Conservation (phyloP, 2,329 filamentous ascomycete species). For the Cercospora zeae-maydis region DNA sequence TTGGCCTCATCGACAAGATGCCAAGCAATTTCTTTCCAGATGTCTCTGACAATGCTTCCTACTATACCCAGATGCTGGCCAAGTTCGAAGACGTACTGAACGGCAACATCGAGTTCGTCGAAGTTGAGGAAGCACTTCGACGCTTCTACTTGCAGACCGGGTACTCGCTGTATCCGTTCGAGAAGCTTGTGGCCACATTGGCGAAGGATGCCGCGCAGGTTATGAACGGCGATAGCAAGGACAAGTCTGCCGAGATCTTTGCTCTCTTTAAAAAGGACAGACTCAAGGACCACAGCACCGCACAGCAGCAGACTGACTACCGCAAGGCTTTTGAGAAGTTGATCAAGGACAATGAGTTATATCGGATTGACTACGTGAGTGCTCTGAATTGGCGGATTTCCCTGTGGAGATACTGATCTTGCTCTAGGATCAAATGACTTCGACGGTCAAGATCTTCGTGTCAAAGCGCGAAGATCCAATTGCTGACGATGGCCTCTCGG, state of each 20-base stretch:
- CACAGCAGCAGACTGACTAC: constrained; percentile 83
- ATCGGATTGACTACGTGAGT: constrained; percentile 86
- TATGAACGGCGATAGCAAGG: constrained; percentile 80
- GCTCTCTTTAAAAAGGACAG: constrained; percentile 81
- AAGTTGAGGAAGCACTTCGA: constrained; percentile 85
- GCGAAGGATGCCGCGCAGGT: constrained; percentile 78
- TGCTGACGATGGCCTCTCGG: constrained; percentile 63
- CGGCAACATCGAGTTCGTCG: constrained; percentile 73
- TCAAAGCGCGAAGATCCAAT: constrained; percentile 81
- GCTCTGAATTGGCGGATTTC: neutral
- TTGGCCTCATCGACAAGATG: constrained; percentile 78
- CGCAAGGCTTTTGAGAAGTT: constrained; percentile 90
- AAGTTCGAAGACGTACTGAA: constrained; percentile 84
- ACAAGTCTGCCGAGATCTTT: constrained; percentile 88
- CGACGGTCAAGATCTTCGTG: constrained; percentile 70
- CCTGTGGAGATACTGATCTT: constrained; percentile 1
- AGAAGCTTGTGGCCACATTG: constrained; percentile 79
- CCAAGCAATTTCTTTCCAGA: constrained; percentile 70
- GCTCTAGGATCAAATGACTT: constrained; percentile 60
- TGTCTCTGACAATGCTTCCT: constrained; percentile 62
- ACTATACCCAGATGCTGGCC: constrained; percentile 80
- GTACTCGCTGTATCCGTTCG: constrained; percentile 90
- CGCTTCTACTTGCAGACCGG: constrained; percentile 88
- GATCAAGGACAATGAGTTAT: constrained; percentile 88
- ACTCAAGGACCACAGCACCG: constrained; percentile 78